A percentile compares a stretch with the other conserved stretches of the same genome.
Evolutionary conservation across 108 stramenopile species (phyloP).

Genomic region (Phaeodactylum tricornutum): DNA sequence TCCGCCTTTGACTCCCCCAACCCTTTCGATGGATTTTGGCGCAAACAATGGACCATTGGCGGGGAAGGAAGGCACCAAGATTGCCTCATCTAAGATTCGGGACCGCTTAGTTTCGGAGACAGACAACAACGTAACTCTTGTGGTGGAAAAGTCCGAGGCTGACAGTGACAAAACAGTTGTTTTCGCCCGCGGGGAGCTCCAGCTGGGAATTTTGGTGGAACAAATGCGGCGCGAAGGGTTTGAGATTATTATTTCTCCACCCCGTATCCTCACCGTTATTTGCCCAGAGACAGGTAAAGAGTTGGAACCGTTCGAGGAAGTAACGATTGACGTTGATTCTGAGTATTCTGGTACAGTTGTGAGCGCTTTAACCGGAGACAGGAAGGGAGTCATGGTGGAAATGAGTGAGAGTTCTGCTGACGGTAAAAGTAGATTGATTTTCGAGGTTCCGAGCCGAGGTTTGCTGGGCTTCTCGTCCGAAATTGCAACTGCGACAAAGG

Average conservation of each 20-base stretch:
- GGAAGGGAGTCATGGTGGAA: conserved; percentile 89
- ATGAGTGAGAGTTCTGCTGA: conserved; percentile 57
- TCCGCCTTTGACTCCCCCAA: conserved; percentile 91
- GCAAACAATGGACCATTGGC: conserved; percentile 96
- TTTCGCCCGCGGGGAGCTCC: conserved; percentile 75
- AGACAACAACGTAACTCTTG: conserved; percentile 91
- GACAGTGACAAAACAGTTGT: conserved; percentile 65
- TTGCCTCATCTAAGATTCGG: conserved; percentile 78
- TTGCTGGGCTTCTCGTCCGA: conserved; percentile 87
- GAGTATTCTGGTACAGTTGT: conserved; percentile 86
- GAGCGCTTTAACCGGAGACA: conserved; percentile 73
- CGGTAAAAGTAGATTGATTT: conserved; percentile 78
- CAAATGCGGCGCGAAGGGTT: conserved; percentile 97
- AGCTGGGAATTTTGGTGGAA: conserved; percentile 95
- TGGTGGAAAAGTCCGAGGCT: conserved; percentile 53
- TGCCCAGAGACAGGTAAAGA: conserved; percentile 53
- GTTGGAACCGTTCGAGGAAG: conserved; percentile 93
- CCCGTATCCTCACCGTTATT: conserved; percentile 75
- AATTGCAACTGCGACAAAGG: conserved; percentile 81
- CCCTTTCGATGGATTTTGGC: conserved; percentile 90
- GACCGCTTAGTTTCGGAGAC: conserved; percentile 84
- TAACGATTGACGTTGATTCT: conserved; percentile 85
- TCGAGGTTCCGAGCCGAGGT: conserved; percentile 93
- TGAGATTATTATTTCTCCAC: conserved; percentile 92
- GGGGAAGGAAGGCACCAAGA: conserved; percentile 86